Conservation (phyloP, 2,329 filamentous ascomycete genomes). For the Colletotrichum sublineola region DNA sequence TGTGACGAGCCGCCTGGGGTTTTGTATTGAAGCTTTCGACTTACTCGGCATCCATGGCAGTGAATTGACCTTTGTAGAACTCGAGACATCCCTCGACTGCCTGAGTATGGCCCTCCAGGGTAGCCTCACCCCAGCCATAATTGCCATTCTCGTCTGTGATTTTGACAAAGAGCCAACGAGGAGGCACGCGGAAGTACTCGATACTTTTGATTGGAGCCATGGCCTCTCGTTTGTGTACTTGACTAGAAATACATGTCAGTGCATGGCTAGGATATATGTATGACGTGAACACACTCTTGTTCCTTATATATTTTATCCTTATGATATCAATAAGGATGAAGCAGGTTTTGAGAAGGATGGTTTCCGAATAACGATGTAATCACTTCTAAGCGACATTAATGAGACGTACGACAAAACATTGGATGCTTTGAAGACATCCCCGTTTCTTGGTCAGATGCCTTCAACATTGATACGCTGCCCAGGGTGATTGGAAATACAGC, state of each 20-base stretch:
- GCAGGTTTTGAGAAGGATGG: background rate
- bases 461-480: background rate
- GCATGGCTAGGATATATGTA: background rate
- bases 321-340: background rate
- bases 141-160: constrained; percentile 70
- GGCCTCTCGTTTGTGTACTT: background rate
- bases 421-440: no score
- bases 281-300: background rate
- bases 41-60: constrained; percentile 73
- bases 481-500: background rate
- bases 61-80: constrained; percentile 67
- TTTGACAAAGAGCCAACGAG: constrained; percentile 77
- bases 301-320: background rate
- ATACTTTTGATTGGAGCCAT: constrained; percentile 63
- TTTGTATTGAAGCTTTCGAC: background rate
- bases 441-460: background rate
- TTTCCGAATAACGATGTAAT: background rate
- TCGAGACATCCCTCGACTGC: constrained; percentile 75
- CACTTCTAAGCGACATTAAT: background rate
- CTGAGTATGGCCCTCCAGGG: constrained; percentile 74
- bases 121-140: constrained; percentile 75
- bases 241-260: background rate
- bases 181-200: constrained; percentile 75
- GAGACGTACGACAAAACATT: background rate
- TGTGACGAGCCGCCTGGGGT: background rate